phyloP scores from a whole-genome alignment of 2,329 filamentous ascomycete species.

The Aspergillus udagawae region DNA sequence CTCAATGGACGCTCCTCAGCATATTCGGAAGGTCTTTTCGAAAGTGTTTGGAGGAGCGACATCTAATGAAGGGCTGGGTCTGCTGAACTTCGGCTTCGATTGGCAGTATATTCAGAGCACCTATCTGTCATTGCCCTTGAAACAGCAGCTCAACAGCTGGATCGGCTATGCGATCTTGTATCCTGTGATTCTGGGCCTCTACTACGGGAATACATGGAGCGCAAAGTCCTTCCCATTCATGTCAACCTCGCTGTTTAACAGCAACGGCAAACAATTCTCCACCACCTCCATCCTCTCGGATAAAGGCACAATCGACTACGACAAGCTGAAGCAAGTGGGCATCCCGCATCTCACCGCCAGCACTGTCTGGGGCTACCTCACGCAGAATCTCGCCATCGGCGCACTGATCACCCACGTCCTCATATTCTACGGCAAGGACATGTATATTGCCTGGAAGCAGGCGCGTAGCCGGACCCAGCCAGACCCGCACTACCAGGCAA shows the following conservation, averaged over 20 bases:
- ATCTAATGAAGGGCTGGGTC: slow-evolving; percentile 22
- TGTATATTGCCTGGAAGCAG: slow-evolving; percentile 17
- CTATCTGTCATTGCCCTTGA: slow-evolving; percentile 11
- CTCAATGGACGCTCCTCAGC: slow-evolving; percentile 6
- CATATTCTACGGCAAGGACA: slow-evolving; percentile 24
- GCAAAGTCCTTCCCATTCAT: slow-evolving; percentile 23
- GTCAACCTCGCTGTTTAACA: slow-evolving; percentile 29
- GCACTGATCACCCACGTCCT: slow-evolving; percentile 23
- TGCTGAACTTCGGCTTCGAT: slow-evolving; percentile 22
- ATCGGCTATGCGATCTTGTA: slow-evolving; percentile 18
- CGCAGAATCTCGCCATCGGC: slow-evolving; percentile 18
- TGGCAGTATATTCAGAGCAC: slow-evolving; percentile 22
- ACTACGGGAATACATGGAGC: slow-evolving; percentile 23
- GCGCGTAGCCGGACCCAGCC: slow-evolving; percentile 14
- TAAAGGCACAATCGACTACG: slow-evolving; percentile 22
- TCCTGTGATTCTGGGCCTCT: slow-evolving; percentile 17
- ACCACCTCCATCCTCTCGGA: slow-evolving; percentile 19
- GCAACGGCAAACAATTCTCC: slow-evolving; percentile 22
- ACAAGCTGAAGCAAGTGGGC: slow-evolving; percentile 22
- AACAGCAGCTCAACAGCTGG: slow-evolving; percentile 19
- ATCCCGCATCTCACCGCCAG: slow-evolving; percentile 25
- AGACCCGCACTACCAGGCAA: slow-evolving; percentile 21
- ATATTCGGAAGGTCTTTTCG: slow-evolving; percentile 9
- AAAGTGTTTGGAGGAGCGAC: slow-evolving; percentile 22
- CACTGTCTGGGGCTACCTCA: slow-evolving; percentile 19